phyloP scores from a whole-genome alignment of 176 grass and related monocot species.

The Avena atlantica region DNA sequence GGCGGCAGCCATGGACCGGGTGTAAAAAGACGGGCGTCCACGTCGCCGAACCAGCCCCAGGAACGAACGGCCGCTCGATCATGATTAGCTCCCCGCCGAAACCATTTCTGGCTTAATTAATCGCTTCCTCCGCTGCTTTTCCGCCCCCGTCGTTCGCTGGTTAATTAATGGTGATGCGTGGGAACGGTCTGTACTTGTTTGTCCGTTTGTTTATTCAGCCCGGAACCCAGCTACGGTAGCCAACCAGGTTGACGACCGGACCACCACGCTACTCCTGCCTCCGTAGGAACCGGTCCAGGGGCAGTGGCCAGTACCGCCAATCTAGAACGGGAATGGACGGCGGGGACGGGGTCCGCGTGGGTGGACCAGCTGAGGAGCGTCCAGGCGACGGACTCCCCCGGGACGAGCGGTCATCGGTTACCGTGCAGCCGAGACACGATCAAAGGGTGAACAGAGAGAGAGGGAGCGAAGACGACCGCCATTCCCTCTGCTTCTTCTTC shows the following conservation, averaged over 20 bases:
- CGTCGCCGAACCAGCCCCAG: background rate
- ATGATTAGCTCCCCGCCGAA: slow-evolving; percentile 4
- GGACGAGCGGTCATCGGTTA: slow-evolving; percentile 19
- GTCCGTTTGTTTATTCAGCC: slow-evolving; percentile 25
- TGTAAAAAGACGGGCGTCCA: slow-evolving; percentile 8
- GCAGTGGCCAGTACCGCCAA: rapidly evolving
- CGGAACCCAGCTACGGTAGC: slow-evolving; percentile 16
- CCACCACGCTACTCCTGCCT: background rate
- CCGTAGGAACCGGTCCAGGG: background rate
- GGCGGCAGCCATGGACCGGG: slow-evolving; percentile 14
- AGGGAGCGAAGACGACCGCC: slow-evolving; percentile 10
- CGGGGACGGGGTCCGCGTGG: background rate
- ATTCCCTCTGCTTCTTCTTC: slow-evolving; percentile 15
- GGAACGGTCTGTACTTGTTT: background rate
- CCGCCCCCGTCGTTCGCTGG: background rate
- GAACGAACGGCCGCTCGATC: slow-evolving; percentile 1
- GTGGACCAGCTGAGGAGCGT: slow-evolving; percentile 11
- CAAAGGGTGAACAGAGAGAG: background rate
- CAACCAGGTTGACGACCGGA: slow-evolving; percentile 38
- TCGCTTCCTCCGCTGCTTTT: background rate
- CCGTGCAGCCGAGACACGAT: slow-evolving; percentile 34
- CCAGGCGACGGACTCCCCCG: background rate
- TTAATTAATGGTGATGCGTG: slow-evolving; percentile 12
- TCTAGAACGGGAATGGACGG: background rate
- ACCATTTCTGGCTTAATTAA: background rate